Conservation (phyloP, 306 rosid species). For the Luffa aegyptiaca region DNA sequence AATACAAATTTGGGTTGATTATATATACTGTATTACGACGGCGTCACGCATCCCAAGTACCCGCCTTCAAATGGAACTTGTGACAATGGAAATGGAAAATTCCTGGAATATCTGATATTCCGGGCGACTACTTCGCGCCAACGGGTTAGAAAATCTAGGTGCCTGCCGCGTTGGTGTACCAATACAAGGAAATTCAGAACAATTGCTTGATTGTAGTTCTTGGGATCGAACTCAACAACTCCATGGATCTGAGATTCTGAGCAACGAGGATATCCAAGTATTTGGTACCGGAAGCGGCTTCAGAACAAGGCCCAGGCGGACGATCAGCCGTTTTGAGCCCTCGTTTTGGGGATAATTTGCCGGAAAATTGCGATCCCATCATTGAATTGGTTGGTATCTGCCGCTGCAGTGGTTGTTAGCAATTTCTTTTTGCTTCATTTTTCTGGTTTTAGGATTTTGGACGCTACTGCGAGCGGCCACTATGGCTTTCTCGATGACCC, state of each 20-base stretch:
- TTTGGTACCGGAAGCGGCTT: background rate
- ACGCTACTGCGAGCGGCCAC: slow-evolving; percentile 10
- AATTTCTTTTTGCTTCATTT: background rate
- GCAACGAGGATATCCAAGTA: background rate
- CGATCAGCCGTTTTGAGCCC: background rate
- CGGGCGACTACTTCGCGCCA: background rate
- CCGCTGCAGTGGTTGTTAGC: background rate
- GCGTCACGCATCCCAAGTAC: background rate
- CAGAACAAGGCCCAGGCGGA: background rate
- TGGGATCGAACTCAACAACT: background rate
- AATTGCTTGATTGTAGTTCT: background rate
- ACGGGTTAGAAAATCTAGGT: background rate
- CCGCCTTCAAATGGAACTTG: background rate
- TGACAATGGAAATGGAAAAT: background rate
- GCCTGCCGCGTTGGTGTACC: background rate
- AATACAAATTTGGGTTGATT: background rate
- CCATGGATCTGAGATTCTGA: background rate
- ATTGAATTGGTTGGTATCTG: background rate
- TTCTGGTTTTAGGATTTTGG: background rate
- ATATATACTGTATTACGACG: background rate
- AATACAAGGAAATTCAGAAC: background rate
- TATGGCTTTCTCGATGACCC: slow-evolving; percentile 20
- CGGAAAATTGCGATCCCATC: background rate
- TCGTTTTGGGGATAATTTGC: background rate
- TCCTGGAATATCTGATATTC: background rate